Conservation (phyloP, 371 early-diverging fungal genomes). For the Basidiobolus meristosporus region DNA sequence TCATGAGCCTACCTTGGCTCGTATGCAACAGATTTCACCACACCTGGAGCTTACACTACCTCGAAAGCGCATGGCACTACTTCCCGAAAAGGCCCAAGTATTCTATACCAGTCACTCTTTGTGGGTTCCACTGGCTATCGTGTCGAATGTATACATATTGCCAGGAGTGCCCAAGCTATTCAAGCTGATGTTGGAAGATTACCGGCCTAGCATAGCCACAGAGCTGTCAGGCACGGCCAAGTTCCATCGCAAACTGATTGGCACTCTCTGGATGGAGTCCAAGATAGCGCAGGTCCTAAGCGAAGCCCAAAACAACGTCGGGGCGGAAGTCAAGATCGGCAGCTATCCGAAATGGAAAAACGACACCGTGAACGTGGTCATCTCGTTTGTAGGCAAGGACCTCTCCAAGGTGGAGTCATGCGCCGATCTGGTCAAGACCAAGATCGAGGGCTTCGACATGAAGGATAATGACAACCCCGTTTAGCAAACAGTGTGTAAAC, state of each 20-base stretch:
- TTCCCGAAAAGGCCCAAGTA: constrained; percentile 43
- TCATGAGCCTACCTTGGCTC: constrained; percentile 28
- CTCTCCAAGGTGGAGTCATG: no score
- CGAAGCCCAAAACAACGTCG: constrained; percentile 17
- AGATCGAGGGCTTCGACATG: no score
- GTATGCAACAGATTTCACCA: constrained; percentile 17
- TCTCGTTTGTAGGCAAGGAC: constrained; percentile 24
- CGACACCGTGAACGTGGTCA: constrained; percentile 19
- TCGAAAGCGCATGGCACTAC: constrained; percentile 9
- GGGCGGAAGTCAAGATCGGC: constrained; percentile 29
- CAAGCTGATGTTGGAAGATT: constrained; percentile 16
- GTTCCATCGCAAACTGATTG: constrained; percentile 31
- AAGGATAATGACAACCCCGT: no score
- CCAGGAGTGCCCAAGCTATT: constrained; percentile 54
- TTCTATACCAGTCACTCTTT: constrained; percentile 10
- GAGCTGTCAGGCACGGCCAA: constrained; percentile 3
- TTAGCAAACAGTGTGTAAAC: no score
- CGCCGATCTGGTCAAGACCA: no score
- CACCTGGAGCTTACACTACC: not conserved
- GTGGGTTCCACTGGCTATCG: constrained; percentile 52
- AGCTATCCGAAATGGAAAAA: constrained; percentile 41
- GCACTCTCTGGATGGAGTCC: constrained; percentile 25
- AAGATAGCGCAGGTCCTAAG: constrained; percentile 28
- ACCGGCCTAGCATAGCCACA: constrained; percentile 7
- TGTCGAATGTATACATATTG: constrained; percentile 41